These are phyloP conservation scores for Trichoderma aggressivum DNA, from an alignment of 2,329 filamentous ascomycete species.

Conservation along the genomic window DNA sequence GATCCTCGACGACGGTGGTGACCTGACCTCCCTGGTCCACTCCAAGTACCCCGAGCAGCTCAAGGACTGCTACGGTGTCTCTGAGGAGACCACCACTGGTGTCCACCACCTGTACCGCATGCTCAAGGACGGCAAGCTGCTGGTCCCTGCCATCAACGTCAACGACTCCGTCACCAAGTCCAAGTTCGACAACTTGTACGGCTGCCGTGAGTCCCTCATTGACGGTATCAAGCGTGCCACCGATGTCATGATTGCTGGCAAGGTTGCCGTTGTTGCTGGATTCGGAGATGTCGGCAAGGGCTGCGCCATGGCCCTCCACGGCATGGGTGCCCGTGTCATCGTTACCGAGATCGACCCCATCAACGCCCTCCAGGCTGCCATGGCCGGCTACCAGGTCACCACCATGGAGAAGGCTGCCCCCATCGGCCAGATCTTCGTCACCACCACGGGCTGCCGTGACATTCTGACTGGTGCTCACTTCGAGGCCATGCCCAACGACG, in stretches of 20 bases:
- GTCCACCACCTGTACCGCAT: constrained; percentile 99
- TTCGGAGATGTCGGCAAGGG: constrained; percentile 99
- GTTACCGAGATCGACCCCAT: constrained; percentile 98
- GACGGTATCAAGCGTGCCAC: constrained; percentile 99
- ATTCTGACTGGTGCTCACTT: constrained; percentile 92
- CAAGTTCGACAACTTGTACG: constrained; percentile 99
- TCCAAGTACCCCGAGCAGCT: constrained; percentile 98
- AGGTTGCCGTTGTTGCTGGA: constrained; percentile 95
- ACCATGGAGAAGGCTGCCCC: constrained; percentile 96
- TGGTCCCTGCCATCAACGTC: constrained; percentile 97
- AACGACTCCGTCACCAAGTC: constrained; percentile 99
- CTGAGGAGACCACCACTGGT: constrained; percentile 99
- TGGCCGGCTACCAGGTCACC: constrained; percentile 93
- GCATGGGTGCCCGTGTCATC: constrained; percentile 95
- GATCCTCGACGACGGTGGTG: constrained; percentile 98
- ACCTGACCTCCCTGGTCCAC: constrained; percentile 94
- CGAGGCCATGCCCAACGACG: constrained; percentile 92
- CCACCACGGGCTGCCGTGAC: constrained; percentile 98
- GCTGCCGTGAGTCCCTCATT: constrained; percentile 96
- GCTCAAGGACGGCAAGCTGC: constrained; percentile 85
- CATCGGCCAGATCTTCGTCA: constrained; percentile 95
- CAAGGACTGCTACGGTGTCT: constrained; percentile 96
- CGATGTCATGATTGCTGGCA: constrained; percentile 99
- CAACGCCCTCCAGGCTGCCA: constrained; percentile 98
- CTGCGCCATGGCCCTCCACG: constrained; percentile 90